These are phyloP conservation scores for Nidula niveotomentosa DNA, from an alignment of 1,284 basidiomycete species.

Conservation along the genomic window DNA sequence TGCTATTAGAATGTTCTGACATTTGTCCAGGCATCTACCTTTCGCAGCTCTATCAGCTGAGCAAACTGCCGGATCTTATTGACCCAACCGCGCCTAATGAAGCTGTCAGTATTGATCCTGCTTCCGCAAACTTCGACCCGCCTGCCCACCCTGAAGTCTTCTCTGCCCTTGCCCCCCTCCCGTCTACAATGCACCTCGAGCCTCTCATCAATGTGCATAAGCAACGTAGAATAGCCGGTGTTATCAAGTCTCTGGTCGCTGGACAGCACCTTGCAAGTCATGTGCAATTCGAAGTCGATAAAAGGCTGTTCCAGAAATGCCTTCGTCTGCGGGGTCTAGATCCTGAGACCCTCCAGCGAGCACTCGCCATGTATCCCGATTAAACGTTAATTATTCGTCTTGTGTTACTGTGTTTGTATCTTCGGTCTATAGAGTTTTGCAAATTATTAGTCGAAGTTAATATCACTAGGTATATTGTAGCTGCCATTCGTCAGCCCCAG, in stretches of 20 bases:
- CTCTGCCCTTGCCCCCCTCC: slow-evolving; percentile 65
- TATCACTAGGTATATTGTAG: neutral
- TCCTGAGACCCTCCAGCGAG: slow-evolving; percentile 48
- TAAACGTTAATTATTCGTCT: slow-evolving; percentile 8
- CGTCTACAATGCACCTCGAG: slow-evolving; percentile 74
- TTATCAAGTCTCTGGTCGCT: slow-evolving; percentile 75
- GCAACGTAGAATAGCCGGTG: slow-evolving; percentile 75
- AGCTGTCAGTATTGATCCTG: slow-evolving; percentile 62
- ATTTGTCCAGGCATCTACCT: slow-evolving; percentile 67
- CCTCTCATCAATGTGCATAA: slow-evolving; percentile 89
- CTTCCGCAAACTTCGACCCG: slow-evolving; percentile 60
- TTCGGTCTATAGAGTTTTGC: neutral
- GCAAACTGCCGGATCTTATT: slow-evolving; percentile 75
- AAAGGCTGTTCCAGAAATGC: slow-evolving; percentile 74
- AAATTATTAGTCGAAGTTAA: neutral
- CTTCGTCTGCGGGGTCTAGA: slow-evolving; percentile 68
- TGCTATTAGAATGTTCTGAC: slow-evolving; percentile 4
- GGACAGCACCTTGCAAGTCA: slow-evolving; percentile 80
- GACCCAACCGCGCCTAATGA: slow-evolving; percentile 80
- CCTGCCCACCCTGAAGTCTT: slow-evolving; percentile 79
- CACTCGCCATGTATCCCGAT: slow-evolving; percentile 23
- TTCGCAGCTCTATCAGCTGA: slow-evolving; percentile 66
- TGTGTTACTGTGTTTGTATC: neutral
- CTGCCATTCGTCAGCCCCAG: neutral
- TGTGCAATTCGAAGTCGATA: slow-evolving; percentile 68